These are phyloP conservation scores for Cryptococcus sp. DNA, from an alignment of 1,284 basidiomycete species.

Conservation along the genomic window DNA sequence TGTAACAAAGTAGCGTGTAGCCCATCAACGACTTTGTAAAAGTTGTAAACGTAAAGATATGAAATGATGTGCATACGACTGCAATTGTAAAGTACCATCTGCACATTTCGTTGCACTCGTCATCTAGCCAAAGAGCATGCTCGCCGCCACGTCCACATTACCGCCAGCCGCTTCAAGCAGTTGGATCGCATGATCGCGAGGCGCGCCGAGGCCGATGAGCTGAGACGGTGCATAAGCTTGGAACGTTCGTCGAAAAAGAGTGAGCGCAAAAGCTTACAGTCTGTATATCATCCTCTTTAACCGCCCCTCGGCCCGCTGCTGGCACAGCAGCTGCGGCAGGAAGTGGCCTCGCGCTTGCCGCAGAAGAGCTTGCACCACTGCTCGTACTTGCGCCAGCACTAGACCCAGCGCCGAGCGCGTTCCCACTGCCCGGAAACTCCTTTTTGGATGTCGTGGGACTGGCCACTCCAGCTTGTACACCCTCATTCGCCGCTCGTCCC, in stretches of 20 bases:
- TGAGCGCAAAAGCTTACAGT: constrained; percentile 24
- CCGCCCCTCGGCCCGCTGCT: constrained; percentile 6
- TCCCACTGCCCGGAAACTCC: constrained; percentile 45
- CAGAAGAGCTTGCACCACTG: constrained; percentile 3
- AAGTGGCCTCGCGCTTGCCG: neutral
- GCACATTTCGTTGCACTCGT: no score
- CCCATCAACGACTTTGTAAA: neutral
- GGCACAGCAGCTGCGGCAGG: neutral
- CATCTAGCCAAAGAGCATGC: constrained; percentile 69
- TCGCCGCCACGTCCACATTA: constrained; percentile 85
- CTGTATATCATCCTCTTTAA: constrained; percentile 37
- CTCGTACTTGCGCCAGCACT: constrained; percentile 13
- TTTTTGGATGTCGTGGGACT: constrained; percentile 17
- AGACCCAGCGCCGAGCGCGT: constrained; percentile 27
- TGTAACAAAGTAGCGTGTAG: constrained; percentile 1
- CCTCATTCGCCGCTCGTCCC: constrained; percentile 27
- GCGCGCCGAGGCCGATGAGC: constrained; percentile 73
- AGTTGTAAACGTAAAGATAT: neutral
- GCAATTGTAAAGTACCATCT: no score
- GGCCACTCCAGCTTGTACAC: constrained; percentile 33
- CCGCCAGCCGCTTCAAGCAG: constrained; percentile 78
- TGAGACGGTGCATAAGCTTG: constrained; percentile 28
- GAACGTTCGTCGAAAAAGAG: no score
- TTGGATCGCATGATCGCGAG: constrained; percentile 71
- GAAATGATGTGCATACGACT: no score